A percentile compares a stretch with the other conserved stretches of the same genome.
These are phyloP conservation scores for Camellia granthamiana DNA, from an alignment of 148 eudicot species.

Conservation along the genomic window DNA sequence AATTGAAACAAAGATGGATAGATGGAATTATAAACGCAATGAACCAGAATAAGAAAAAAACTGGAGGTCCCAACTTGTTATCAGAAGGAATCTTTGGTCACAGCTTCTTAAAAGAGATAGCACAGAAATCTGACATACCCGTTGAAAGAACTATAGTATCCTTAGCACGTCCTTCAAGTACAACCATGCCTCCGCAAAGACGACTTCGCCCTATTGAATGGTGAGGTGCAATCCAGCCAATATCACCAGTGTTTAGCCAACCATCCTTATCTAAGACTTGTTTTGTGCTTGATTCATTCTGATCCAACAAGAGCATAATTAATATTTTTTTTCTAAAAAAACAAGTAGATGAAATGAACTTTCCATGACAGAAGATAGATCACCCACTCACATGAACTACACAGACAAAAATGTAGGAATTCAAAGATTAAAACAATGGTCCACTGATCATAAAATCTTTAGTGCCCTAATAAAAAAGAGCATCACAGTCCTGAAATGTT, in stretches of 20 bases:
- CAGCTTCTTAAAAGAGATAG: neutral
- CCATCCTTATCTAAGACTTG: slow-evolving; percentile 70
- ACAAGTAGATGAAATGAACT: too few relatives aligned
- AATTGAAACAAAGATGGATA: neutral
- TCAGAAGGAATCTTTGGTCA: neutral
- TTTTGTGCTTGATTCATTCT: slow-evolving; percentile 73
- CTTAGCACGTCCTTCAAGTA: slow-evolving; percentile 94
- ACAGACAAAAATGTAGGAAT: too few relatives aligned
- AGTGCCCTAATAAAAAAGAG: too few relatives aligned
- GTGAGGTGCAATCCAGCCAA: slow-evolving; percentile 93
- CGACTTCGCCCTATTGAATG: slow-evolving; percentile 88
- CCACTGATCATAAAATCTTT: too few relatives aligned
- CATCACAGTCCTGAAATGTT: too few relatives aligned
- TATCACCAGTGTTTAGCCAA: slow-evolving; percentile 89
- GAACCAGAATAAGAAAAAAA: neutral
- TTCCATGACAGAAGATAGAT: too few relatives aligned
- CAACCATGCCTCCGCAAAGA: slow-evolving; percentile 72
- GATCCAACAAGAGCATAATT: slow-evolving; percentile 15
- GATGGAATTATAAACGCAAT: neutral
- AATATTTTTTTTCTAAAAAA: too few relatives aligned
- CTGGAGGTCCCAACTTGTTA: neutral
- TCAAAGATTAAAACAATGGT: too few relatives aligned
- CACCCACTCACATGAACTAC: too few relatives aligned
- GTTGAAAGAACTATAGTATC: slow-evolving; percentile 95
- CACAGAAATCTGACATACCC: slow-evolving; percentile 37